Conservation (phyloP, 2,329 filamentous ascomycete genomes). For the Emmonsiellopsis sp. region DNA sequence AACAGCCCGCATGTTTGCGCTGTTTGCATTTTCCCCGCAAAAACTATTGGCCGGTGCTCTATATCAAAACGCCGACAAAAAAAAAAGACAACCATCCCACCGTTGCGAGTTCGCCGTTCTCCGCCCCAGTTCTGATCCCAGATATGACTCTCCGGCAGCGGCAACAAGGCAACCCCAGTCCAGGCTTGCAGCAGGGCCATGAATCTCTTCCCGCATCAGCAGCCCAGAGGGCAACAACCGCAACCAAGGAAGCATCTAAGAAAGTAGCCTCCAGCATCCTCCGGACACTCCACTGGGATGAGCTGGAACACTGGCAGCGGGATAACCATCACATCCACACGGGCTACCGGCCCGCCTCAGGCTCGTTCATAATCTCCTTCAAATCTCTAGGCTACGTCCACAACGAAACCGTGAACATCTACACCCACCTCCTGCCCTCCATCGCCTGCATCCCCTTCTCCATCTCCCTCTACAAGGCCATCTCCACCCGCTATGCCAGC, state of each 20-base stretch:
- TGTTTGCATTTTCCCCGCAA: conserved; percentile 15
- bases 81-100: not conserved
- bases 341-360: conserved; percentile 56
- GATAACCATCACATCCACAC: conserved; percentile 63
- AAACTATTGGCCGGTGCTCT: not conserved
- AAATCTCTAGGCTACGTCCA: conserved; percentile 54
- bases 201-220: not conserved
- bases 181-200: not conserved
- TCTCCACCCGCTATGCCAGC: conserved; percentile 57
- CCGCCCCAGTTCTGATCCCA: not conserved
- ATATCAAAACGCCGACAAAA: not conserved
- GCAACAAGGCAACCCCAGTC: not conserved
- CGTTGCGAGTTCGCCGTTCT: too few species aligned
- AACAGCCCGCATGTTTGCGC: conserved; percentile 18
- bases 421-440: conserved; percentile 61
- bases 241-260: not conserved
- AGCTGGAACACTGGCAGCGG: conserved; percentile 45
- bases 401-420: conserved; percentile 65
- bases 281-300: conserved; percentile 41
- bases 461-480: conserved; percentile 45
- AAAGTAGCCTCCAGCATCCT: conserved; percentile 7
- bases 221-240: not conserved
- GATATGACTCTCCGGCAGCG: not conserved
- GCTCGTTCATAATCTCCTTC: conserved; percentile 51
- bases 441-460: conserved; percentile 47